These are phyloP conservation scores for Sporopachydermia cereana DNA, from an alignment of 1,139 yeast species.

Conservation along the genomic window DNA sequence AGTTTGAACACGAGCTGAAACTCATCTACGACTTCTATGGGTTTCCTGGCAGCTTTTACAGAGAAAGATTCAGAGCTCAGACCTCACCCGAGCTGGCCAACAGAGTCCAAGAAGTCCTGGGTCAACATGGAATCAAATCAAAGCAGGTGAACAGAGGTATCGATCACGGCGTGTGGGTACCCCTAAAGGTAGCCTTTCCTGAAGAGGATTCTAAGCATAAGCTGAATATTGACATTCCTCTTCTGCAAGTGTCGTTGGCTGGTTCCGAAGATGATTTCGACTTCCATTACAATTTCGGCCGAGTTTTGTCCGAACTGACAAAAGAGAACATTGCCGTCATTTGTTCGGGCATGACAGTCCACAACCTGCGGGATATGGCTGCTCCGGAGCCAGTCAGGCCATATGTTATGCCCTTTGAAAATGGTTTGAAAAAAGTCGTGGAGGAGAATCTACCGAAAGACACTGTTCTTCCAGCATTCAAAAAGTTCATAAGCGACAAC, in stretches of 20 bases:
- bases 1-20: conserved; percentile 21
- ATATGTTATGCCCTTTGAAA: conserved; percentile 41
- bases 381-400: conserved; percentile 26
- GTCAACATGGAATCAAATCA: conserved; percentile 32
- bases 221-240: conserved; percentile 37
- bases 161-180: conserved; percentile 81
- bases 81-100: conserved; percentile 33
- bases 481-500: conserved; percentile 23
- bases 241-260: conserved; percentile 52
- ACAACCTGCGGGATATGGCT: conserved; percentile 49
- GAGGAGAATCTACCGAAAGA: conserved; percentile 18
- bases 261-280: conserved; percentile 35
- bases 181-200: conserved; percentile 60
- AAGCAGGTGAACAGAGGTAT: conserved; percentile 44
- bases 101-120: conserved; percentile 32
- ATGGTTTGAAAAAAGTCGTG: conserved; percentile 29
- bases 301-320: conserved; percentile 39
- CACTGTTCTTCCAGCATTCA: conserved; percentile 23
- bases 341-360: conserved; percentile 72
- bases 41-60: conserved; percentile 53
- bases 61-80: conserved; percentile 45
- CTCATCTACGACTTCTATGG: conserved; percentile 66
- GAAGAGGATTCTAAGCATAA: conserved; percentile 22
- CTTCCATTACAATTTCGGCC: conserved; percentile 44
- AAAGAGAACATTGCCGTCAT: conserved; percentile 40